A percentile compares a stretch with the other conserved stretches of the same genome.
Evolutionary conservation across 495 filamentous ascomycete species (phyloP).

Genomic region (Penicillium odoratum): DNA sequence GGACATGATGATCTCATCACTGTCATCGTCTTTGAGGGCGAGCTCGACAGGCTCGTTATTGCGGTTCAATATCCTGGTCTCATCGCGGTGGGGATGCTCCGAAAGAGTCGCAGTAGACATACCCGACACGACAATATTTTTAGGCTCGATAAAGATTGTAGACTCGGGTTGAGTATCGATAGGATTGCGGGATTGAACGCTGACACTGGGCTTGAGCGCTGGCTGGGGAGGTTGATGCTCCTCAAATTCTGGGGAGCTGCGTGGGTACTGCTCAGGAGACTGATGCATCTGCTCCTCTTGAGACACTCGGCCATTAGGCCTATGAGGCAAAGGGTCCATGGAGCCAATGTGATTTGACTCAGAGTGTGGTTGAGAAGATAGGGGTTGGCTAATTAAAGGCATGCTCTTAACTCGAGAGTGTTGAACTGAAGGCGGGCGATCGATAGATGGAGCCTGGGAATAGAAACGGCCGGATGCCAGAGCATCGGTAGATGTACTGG

Average conservation of each 20-base stretch:
- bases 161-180: constrained; percentile 1
- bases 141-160: not conserved
- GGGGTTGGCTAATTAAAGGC: constrained; percentile 15
- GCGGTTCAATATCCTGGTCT: constrained; percentile 25
- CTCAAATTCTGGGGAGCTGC: not conserved
- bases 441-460: constrained; percentile 16
- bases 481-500: constrained; percentile 9
- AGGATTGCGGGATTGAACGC: constrained; percentile 15
- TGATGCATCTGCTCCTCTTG: not conserved
- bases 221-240: not conserved
- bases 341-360: constrained; percentile 7
- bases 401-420: constrained; percentile 17
- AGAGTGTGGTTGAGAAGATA: constrained; percentile 16
- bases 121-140: constrained; percentile 14
- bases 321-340: not conserved
- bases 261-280: not conserved
- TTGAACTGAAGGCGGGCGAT: constrained; percentile 1
- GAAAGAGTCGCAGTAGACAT: constrained; percentile 9
- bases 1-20: constrained; percentile 65
- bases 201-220: not conserved
- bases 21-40: constrained; percentile 48
- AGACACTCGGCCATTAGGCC: constrained; percentile 1
- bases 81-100: constrained; percentile 28
- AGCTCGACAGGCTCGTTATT: constrained; percentile 35
- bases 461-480: constrained; percentile 22